phyloP scores from a whole-genome alignment of 2,329 filamentous ascomycete species.

The Trichoderma afroharzianum region DNA sequence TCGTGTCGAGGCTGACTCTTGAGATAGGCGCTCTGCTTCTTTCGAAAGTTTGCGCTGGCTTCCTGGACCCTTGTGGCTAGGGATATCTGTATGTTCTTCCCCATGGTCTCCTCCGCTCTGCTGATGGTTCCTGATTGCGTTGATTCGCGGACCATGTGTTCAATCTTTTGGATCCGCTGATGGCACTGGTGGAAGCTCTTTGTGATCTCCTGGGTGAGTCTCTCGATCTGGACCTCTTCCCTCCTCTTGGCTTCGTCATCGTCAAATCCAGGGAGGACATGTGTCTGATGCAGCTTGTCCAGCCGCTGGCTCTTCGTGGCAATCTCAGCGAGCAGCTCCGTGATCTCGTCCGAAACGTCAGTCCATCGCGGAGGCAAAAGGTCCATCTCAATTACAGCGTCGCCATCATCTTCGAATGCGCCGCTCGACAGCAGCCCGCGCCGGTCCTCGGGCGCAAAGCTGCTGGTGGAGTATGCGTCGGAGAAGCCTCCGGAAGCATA shows the following conservation, averaged over 20 bases:
- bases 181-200: slow-evolving; percentile 87
- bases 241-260: slow-evolving; percentile 84
- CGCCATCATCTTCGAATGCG: slow-evolving; percentile 80
- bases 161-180: slow-evolving; percentile 80
- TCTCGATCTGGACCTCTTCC: slow-evolving; percentile 88
- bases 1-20: slow-evolving; percentile 61
- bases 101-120: slow-evolving; percentile 89
- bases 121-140: slow-evolving; percentile 69
- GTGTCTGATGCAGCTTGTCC: slow-evolving; percentile 93
- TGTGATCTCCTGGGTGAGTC: slow-evolving; percentile 85
- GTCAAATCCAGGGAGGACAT: slow-evolving; percentile 93
- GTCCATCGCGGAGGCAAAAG: slow-evolving; percentile 92
- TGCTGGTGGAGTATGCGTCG: slow-evolving; percentile 53
- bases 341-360: slow-evolving; percentile 90
- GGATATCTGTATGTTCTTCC: slow-evolving; percentile 90
- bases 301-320: slow-evolving; percentile 78
- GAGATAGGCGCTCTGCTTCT: slow-evolving; percentile 94
- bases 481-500: slow-evolving; percentile 57
- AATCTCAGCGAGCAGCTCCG: slow-evolving; percentile 75
- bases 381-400: slow-evolving; percentile 98
- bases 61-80: slow-evolving; percentile 86
- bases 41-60: slow-evolving; percentile 85
- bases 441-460: slow-evolving; percentile 47
- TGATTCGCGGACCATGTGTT: slow-evolving; percentile 79
- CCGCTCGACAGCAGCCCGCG: slow-evolving; percentile 80